Conservation (phyloP, 345 rosid genomes). For the Geranium rotundifolium region DNA sequence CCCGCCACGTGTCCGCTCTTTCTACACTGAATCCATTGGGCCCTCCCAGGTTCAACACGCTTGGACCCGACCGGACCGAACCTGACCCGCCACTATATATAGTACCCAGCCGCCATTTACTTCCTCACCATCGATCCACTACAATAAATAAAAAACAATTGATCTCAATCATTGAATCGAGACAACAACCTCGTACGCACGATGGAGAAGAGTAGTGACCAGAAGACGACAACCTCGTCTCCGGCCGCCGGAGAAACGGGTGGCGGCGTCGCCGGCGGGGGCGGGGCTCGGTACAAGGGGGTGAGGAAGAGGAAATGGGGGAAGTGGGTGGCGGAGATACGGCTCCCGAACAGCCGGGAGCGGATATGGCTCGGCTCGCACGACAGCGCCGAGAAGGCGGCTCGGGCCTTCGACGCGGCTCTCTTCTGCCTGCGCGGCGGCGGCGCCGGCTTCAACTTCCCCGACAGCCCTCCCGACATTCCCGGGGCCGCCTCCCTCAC, state of each 20-base stretch:
- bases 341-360: conserved; percentile 84
- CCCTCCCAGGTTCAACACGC: background rate
- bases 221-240: background rate
- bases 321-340: conserved; percentile 84
- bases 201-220: background rate
- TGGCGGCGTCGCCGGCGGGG: background rate
- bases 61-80: background rate
- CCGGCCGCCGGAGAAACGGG: background rate
- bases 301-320: conserved; percentile 93
- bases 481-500: conserved; percentile 27
- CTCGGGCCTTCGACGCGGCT: conserved; percentile 92
- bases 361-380: conserved; percentile 87
- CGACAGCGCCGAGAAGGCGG: conserved; percentile 68
- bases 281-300: conserved; percentile 48
- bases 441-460: conserved; percentile 59
- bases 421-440: conserved; percentile 57
- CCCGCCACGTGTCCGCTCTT: background rate
- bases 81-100: background rate
- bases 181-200: no score
- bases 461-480: conserved; percentile 41
- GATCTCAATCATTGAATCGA: background rate
- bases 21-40: background rate
- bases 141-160: background rate
- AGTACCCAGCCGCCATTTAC: background rate
- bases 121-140: no score